phyloP scores from a whole-genome alignment of 1,284 basidiomycete genomes.

The Sporisorium graminicola region DNA sequence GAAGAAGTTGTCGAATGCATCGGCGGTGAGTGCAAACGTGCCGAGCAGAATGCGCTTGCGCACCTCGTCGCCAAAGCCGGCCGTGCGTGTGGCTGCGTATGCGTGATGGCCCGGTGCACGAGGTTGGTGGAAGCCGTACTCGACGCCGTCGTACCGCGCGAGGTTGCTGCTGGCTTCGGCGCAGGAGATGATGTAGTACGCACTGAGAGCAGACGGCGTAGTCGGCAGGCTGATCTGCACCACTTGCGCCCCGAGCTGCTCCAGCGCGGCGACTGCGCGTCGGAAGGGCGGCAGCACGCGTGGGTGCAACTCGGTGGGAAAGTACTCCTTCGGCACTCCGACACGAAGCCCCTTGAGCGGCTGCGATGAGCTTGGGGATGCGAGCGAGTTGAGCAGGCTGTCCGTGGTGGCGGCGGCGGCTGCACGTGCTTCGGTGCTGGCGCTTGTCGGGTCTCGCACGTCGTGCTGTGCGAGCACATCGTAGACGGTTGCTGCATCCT shows the following conservation, averaged over 20 bases:
- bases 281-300: slow-evolving; percentile 74
- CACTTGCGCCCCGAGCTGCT: slow-evolving; percentile 77
- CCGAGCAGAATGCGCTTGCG: slow-evolving; percentile 89
- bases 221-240: slow-evolving; percentile 82
- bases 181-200: slow-evolving; percentile 93
- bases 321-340: slow-evolving; percentile 83
- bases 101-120: slow-evolving; percentile 28
- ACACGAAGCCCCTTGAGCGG: slow-evolving; percentile 74
- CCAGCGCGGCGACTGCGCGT: slow-evolving; percentile 73
- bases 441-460: slow-evolving; percentile 83
- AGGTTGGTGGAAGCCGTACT: slow-evolving; percentile 71
- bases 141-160: slow-evolving; percentile 87
- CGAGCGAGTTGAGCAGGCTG: slow-evolving; percentile 7
- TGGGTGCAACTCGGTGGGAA: slow-evolving; percentile 78
- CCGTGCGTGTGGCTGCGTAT: slow-evolving; percentile 71
- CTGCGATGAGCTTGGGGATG: slow-evolving; percentile 7
- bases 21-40: slow-evolving; percentile 89
- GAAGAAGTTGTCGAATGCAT: slow-evolving; percentile 96
- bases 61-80: slow-evolving; percentile 85
- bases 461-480: slow-evolving; percentile 80
- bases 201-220: slow-evolving; percentile 83
- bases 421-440: slow-evolving; percentile 35
- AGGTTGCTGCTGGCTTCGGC: slow-evolving; percentile 95
- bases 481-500: slow-evolving; percentile 75
- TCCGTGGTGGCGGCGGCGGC: slow-evolving; percentile 14